Evolutionary conservation across 768 basidiomycete genomes (phyloP).

Genomic region (Trametes cinnabarina): DNA sequence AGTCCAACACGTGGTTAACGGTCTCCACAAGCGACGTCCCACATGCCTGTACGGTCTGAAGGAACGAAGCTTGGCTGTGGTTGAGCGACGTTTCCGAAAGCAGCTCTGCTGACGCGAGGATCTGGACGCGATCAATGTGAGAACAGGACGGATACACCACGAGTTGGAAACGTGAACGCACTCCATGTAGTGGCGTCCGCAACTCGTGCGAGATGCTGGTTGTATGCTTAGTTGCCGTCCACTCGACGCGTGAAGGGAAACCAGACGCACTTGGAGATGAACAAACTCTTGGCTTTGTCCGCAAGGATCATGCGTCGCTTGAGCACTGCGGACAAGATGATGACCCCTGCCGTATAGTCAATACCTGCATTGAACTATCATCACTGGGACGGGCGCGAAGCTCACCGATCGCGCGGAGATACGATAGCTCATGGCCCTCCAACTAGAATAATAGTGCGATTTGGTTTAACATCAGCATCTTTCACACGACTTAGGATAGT

Average conservation of each 20-base stretch:
- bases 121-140: no score
- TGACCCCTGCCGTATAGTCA: constrained; percentile 55
- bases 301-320: constrained; percentile 92
- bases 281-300: constrained; percentile 89
- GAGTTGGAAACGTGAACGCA: constrained; percentile 38
- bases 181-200: constrained; percentile 89
- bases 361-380: neutral
- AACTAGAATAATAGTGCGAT: constrained; percentile 41
- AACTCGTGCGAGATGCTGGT: constrained; percentile 85
- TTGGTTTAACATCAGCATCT: neutral
- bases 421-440: constrained; percentile 88
- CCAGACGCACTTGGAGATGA: constrained; percentile 78
- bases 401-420: constrained; percentile 83
- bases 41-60: constrained; percentile 92
- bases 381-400: no score
- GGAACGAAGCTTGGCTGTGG: constrained; percentile 78
- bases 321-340: constrained; percentile 88
- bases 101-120: constrained; percentile 90
- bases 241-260: neutral
- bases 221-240: neutral
- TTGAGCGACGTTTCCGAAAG: constrained; percentile 80
- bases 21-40: constrained; percentile 96
- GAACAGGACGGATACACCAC: neutral
- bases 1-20: constrained; percentile 95
- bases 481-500: neutral